Percentiles rank a stretch among this genome's conserved stretches.
phyloP scores from a whole-genome alignment of 768 basidiomycete genomes.

The Xerocomellus dryophilus region DNA sequence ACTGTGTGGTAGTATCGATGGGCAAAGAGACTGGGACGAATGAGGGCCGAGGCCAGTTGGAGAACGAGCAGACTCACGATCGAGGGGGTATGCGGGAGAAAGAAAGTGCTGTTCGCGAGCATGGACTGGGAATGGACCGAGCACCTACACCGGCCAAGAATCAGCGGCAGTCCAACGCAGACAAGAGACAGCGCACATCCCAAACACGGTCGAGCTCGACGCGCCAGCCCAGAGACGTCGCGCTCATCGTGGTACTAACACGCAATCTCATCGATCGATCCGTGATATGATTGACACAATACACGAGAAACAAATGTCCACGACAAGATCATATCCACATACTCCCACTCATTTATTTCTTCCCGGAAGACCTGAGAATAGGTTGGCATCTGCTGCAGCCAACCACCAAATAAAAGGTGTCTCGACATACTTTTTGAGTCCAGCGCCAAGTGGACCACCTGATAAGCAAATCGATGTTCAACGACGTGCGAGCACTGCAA shows the following conservation, averaged over 20 bases:
- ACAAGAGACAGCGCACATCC: slow-evolving; percentile 23
- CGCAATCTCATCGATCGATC: background rate
- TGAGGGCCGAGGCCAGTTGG: background rate
- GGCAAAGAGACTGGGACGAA: slow-evolving; percentile 11
- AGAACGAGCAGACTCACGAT: slow-evolving; percentile 43
- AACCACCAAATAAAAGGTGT: background rate
- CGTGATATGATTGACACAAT: background rate
- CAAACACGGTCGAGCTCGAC: slow-evolving; percentile 27
- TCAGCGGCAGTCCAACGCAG: background rate
- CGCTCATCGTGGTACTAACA: slow-evolving; percentile 7
- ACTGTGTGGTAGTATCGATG: slow-evolving; percentile 28
- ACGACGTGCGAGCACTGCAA: slow-evolving; percentile 3
- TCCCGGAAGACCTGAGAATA: slow-evolving; percentile 59
- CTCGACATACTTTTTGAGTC: slow-evolving; percentile 80
- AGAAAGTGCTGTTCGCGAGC: slow-evolving; percentile 81
- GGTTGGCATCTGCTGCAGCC: slow-evolving; percentile 5
- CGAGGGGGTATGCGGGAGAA: slow-evolving; percentile 72
- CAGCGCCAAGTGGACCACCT: slow-evolving; percentile 69
- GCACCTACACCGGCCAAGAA: slow-evolving; percentile 46
- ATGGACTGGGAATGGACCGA: slow-evolving; percentile 82
- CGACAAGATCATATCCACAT: background rate
- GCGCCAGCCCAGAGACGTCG: slow-evolving; percentile 15
- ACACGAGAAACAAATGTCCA: slow-evolving; percentile 3
- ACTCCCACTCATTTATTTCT: slow-evolving; percentile 49
- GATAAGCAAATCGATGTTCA: background rate